These are phyloP conservation scores for Moringa oleifera DNA, from an alignment of 345 rosid genomes.

Conservation along the genomic window DNA sequence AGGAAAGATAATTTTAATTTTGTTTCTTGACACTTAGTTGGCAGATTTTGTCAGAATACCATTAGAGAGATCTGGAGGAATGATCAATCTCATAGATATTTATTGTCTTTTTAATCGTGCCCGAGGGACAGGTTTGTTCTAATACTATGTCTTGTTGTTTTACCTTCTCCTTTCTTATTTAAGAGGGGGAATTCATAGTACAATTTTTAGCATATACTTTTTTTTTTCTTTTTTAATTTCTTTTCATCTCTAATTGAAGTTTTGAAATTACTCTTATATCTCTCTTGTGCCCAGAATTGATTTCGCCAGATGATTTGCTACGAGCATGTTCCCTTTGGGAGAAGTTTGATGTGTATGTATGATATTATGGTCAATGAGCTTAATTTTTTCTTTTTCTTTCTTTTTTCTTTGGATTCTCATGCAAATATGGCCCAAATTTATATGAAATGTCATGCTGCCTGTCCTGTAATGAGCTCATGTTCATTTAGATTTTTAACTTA, in stretches of 20 bases:
- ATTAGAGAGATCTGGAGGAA: constrained; percentile 84
- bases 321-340: constrained; percentile 96
- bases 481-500: constrained; percentile 12
- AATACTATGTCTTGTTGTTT: neutral
- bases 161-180: neutral
- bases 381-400: neutral
- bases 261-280: constrained; percentile 1
- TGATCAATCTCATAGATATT: constrained; percentile 89
- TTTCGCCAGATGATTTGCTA: constrained; percentile 91
- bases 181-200: no score
- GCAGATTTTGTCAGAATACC: constrained; percentile 95
- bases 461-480: neutral
- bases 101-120: constrained; percentile 96
- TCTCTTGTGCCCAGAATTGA: constrained; percentile 53
- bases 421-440: neutral
- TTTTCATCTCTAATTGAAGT: neutral
- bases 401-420: neutral
- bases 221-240: neutral
- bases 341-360: constrained; percentile 85
- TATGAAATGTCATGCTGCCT: neutral
- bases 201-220: neutral
- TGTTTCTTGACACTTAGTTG: constrained; percentile 40
- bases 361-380: constrained; percentile 7
- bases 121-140: constrained; percentile 77
- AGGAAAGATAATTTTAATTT: constrained; percentile 14